These are phyloP conservation scores for Apiospora pterosperma DNA, from an alignment of 2,329 filamentous ascomycete genomes.

Conservation along the genomic window DNA sequence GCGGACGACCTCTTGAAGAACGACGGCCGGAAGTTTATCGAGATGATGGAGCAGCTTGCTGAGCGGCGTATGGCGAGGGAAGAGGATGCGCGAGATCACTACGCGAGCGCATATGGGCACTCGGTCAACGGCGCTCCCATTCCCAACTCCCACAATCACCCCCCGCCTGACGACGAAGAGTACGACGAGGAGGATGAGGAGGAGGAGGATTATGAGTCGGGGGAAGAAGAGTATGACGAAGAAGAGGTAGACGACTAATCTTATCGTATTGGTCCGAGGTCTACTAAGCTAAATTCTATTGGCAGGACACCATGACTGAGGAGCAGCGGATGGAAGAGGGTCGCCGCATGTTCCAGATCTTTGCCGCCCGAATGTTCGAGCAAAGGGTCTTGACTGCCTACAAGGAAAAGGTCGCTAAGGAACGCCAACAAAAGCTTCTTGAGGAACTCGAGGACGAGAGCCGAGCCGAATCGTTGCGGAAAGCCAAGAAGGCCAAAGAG, in stretches of 20 bases:
- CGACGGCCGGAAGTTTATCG: conserved; percentile 98
- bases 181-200: conserved; percentile 66
- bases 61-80: conserved; percentile 96
- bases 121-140: conserved; percentile 57
- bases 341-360: conserved; percentile 98
- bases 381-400: conserved; percentile 96
- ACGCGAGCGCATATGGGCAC: conserved; percentile 57
- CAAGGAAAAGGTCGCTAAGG: conserved; percentile 90
- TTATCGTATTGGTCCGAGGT: conserved; percentile 7
- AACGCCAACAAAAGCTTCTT: conserved; percentile 85
- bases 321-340: conserved; percentile 99
- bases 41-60: conserved; percentile 99
- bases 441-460: conserved; percentile 89
- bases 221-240: conserved; percentile 69
- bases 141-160: conserved; percentile 62
- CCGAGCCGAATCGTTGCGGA: conserved; percentile 70
- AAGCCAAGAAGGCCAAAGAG: conserved; percentile 90
- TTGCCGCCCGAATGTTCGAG: conserved; percentile 98
- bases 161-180: conserved; percentile 68
- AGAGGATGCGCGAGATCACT: conserved; percentile 73
- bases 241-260: conserved; percentile 59
- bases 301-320: conserved; percentile 94
- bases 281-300: conserved; percentile 33
- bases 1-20: conserved; percentile 98
- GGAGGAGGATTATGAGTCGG: conserved; percentile 58